Percentiles rank a stretch among this genome's conserved stretches.
Evolutionary conservation across 495 filamentous ascomycete species (phyloP).

Genomic region (Corynascus novoguineensis): DNA sequence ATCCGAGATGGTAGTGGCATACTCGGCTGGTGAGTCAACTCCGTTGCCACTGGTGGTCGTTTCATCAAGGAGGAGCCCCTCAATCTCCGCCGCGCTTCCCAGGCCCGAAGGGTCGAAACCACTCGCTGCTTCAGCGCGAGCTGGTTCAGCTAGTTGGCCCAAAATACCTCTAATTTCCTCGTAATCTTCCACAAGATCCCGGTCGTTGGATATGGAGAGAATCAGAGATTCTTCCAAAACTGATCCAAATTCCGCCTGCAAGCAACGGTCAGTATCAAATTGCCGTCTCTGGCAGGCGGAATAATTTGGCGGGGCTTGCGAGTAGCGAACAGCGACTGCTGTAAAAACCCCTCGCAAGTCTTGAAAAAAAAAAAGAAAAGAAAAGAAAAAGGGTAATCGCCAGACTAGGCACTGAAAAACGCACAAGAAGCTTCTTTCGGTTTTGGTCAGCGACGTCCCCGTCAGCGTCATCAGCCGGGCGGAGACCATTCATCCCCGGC

Average conservation of each 20-base stretch:
- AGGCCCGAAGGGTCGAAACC: constrained; percentile 77
- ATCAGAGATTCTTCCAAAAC: constrained; percentile 31
- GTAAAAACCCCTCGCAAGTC: too few relatives aligned
- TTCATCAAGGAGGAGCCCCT: constrained; percentile 16
- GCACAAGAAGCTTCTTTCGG: not conserved
- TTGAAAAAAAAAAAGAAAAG: not conserved
- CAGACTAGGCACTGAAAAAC: too few relatives aligned
- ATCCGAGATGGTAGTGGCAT: constrained; percentile 30
- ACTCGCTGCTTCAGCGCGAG: constrained; percentile 57
- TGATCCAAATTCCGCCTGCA: constrained; percentile 27
- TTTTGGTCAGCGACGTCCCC: not conserved
- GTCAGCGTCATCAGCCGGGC: not conserved
- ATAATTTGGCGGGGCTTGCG: too few relatives aligned
- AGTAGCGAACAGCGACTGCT: too few relatives aligned
- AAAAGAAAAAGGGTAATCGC: not conserved
- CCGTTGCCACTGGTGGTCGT: constrained; percentile 16
- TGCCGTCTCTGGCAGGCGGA: too few relatives aligned
- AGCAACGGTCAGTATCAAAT: not conserved
- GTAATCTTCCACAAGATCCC: constrained; percentile 63
- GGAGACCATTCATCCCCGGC: not conserved
- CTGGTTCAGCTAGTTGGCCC: constrained; percentile 52
- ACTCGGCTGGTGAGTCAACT: constrained; percentile 13
- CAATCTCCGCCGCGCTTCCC: constrained; percentile 27
- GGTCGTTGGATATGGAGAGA: constrained; percentile 28
- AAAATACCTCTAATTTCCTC: constrained; percentile 56